These are phyloP conservation scores for Neurospora sp. DNA, from an alignment of 495 filamentous ascomycete genomes.

Conservation along the genomic window DNA sequence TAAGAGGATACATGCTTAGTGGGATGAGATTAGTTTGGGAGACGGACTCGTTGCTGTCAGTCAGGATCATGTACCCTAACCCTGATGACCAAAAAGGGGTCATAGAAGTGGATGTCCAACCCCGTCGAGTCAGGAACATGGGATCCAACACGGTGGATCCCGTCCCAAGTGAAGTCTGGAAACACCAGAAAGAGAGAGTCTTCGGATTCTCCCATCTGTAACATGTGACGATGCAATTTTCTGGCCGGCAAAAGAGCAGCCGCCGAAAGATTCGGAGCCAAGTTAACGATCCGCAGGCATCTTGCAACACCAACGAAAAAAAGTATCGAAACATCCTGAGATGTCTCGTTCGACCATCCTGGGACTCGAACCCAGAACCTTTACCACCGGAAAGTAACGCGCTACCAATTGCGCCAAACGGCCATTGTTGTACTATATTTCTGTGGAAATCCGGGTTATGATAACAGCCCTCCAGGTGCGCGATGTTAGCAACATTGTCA, in stretches of 20 bases:
- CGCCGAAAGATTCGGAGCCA: background rate
- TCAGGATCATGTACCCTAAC: background rate
- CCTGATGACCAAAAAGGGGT: background rate
- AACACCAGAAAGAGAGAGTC: background rate
- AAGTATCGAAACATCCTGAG: background rate
- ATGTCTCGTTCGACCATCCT: background rate
- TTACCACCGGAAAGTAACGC: conserved; percentile 1
- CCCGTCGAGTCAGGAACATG: background rate
- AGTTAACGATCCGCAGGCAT: background rate
- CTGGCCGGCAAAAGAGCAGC: background rate
- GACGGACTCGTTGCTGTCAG: background rate
- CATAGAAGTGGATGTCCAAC: background rate
- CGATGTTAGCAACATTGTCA: background rate
- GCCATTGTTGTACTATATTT: background rate
- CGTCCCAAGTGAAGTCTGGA: background rate
- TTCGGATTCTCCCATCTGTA: background rate
- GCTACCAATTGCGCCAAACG: background rate
- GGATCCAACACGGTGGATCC: background rate
- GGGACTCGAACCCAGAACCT: background rate
- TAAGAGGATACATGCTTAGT: background rate
- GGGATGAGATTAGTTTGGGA: background rate
- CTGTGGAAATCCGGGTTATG: background rate
- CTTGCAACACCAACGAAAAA: background rate
- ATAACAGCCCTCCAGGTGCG: background rate
- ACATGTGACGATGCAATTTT: background rate